Base-by-base conservation (phyloP, 345 rosid genomes). In the Populus alba region DNA sequence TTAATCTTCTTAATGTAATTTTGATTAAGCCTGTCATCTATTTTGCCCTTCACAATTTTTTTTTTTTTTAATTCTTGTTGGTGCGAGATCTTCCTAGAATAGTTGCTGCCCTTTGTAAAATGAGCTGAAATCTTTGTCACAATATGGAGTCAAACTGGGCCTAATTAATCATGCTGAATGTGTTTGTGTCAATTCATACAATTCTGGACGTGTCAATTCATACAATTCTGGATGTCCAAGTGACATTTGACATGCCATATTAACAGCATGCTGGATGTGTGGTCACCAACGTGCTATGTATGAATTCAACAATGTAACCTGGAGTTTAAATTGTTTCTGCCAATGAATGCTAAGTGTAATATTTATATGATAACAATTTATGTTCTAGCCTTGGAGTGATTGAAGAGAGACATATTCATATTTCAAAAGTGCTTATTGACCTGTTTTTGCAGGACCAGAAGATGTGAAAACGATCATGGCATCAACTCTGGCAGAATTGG, bases 401-500 rank as follows among this genome's bases (percentile, higher is more conserved):
- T 55, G 31, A 57, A 29, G 49, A 65, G 55, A 67, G 61, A 31
- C 55, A 11, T 29, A 2, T 39, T 74, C 37, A 23, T 25, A 12
- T 45, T 62, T 69, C 47, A 80, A 72, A 39, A 43, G 35, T 66
- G 41, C 53, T 39, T 10, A 53, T 74, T 63, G 27, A 6, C 72
- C 71, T 70, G 12, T 57, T 77, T 76, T 62, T 79, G 79, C 90
- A 91, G 95, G 95, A 59, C 69, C 92, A 9, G 91, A 88, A 65
- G 83, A 87, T 77, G 90, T 78, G 39, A 85, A 89, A 84, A 71
- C 75, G 81, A 45, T 39, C 62, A 88, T 91, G 92, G 89, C 86
- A 53, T 79, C 83, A 41, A 77, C 91, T 79, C 71, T 91, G 83
- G 89, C 86, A 41, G 92, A 91, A 61, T 85, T 88, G 84, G 95